Conservation (phyloP, 2,329 filamentous ascomycete species). For the Exutisphaerella laricina region DNA sequence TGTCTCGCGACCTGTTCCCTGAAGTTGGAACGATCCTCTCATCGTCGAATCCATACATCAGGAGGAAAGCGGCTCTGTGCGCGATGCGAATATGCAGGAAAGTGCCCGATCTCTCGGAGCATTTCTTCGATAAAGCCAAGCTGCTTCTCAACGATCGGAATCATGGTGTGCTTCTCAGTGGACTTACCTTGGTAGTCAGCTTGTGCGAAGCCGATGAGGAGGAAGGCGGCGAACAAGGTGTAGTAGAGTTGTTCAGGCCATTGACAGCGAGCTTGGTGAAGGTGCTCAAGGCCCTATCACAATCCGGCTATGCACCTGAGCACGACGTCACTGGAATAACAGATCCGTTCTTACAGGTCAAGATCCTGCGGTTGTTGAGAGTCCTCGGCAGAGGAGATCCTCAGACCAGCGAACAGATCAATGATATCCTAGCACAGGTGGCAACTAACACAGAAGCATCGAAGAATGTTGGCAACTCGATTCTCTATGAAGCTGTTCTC, state of each 20-base stretch:
- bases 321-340: constrained; percentile 98
- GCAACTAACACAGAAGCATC: constrained; percentile 97
- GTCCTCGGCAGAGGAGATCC: constrained; percentile 82
- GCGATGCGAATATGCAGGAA: constrained; percentile 99
- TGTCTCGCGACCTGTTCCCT: constrained; percentile 94
- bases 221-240: constrained; percentile 81
- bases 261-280: constrained; percentile 81
- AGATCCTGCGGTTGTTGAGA: constrained; percentile 79
- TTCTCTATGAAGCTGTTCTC: constrained; percentile 92
- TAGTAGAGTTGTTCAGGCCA: constrained; percentile 85
- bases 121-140: constrained; percentile 92
- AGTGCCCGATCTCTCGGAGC: constrained; percentile 93
- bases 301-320: constrained; percentile 93
- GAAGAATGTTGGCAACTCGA: constrained; percentile 98
- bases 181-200: constrained; percentile 82
- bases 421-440: constrained; percentile 87
- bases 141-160: constrained; percentile 85
- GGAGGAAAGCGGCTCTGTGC: constrained; percentile 94
- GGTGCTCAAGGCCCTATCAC: constrained; percentile 84
- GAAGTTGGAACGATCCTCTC: constrained; percentile 90
- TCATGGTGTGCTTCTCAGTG: constrained; percentile 89
- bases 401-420: constrained; percentile 91
- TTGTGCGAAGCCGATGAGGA: constrained; percentile 93
- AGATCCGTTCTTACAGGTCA: constrained; percentile 91
- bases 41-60: constrained; percentile 96